phyloP scores from a whole-genome alignment of 768 basidiomycete species.

The Termitomyces sp. region DNA sequence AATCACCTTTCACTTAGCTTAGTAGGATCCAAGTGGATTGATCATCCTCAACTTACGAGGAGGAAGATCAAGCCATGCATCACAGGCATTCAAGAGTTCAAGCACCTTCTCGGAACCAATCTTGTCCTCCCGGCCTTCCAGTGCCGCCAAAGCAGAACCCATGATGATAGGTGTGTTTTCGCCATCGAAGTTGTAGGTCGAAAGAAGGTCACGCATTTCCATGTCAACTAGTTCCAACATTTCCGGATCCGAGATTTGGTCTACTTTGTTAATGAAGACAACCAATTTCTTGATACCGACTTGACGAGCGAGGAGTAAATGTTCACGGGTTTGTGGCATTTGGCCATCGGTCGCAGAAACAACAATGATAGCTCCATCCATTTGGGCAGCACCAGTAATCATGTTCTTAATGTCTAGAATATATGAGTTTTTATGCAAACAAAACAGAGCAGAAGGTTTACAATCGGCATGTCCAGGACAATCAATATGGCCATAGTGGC shows the following conservation, averaged over 20 bases:
- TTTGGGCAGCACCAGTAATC: conserved; percentile 98
- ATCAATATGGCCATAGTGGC: conserved; percentile 98
- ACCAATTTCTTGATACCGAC: conserved; percentile 97
- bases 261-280: conserved; percentile 99
- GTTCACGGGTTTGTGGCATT: conserved; percentile 99
- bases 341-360: conserved; percentile 99
- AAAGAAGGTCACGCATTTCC: conserved; percentile 97
- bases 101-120: conserved; percentile 77
- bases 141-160: conserved; percentile 94
- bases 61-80: conserved; percentile 93
- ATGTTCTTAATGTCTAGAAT: conserved; percentile 89
- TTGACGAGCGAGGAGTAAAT: conserved; percentile 94
- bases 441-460: conserved; percentile 28
- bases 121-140: conserved; percentile 79
- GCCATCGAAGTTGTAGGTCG: conserved; percentile 92
- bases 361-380: conserved; percentile 94
- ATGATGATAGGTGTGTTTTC: conserved; percentile 97
- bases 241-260: conserved; percentile 93
- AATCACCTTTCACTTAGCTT: conserved; percentile 58
- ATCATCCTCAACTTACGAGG: conserved; percentile 49
- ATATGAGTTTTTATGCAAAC: not conserved
- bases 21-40: not conserved
- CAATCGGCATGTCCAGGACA: conserved; percentile 97
- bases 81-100: conserved; percentile 82
- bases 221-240: conserved; percentile 99